Evolutionary conservation across 1,139 yeast species (phyloP), one percentile per base, ranked within the genome.

Genomic region (Yamadazyma songkhlaensis): DNA sequence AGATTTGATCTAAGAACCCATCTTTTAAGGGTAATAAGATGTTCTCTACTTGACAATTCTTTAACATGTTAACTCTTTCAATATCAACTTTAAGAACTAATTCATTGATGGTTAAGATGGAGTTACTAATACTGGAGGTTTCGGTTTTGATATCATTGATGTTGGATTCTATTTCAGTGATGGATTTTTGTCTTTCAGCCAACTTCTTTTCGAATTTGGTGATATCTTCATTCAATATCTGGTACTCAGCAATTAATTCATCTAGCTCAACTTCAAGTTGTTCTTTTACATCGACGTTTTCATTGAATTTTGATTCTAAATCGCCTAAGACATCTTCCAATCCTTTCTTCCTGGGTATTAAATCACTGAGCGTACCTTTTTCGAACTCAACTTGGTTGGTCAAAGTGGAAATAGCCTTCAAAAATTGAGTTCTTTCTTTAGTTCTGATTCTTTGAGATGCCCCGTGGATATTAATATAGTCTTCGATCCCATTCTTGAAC

Each of bases 41-140:
- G 45, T 78, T 84, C 39, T 85, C 87, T 44, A 90, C 74, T 51
- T 85, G 86, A 59, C 96, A 86, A 45, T 79, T 79, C 47, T 84
- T 79, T 45, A 89, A 66, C 20, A 80, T 64, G 46, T 78, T 76
- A 5, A 79, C 67, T 47, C 85, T 74, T 38, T 81, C 85, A 15
- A 80, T 59, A 43, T 74, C 79, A 5, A 70, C 57, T 43, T 76
- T 77, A 34, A 82, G 80, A 3, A 78, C 52, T 25, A 70, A 71
- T 47, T 80, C 88, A 44, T 79, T 82, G 6, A 64, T 47, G 12
- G 54, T 59, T 2, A 65, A 55, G 3, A 71, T 58, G 22, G 62
- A 61, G 41, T 67, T 72, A 27, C 56, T 56, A 1, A 59, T 25
- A 3, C 45, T 41, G 2, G 53, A 45, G 1, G 69, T 45, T 26